Evolutionary conservation across 495 filamentous ascomycete genomes (phyloP).

Genomic region (Friedmanniomyces endolithicus): DNA sequence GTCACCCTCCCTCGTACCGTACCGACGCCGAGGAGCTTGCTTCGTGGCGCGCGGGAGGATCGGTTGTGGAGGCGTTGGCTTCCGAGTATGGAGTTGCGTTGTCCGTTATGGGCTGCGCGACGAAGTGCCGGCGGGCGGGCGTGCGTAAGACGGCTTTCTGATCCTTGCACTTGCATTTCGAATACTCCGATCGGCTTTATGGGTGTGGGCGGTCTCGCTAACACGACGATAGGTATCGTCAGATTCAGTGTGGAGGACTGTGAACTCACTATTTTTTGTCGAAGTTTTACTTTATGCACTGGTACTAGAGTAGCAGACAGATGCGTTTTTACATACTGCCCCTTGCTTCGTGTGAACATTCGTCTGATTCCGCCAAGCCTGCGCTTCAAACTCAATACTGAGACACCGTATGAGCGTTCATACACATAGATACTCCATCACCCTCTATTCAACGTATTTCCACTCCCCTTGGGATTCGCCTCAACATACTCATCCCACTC

Average conservation of each 20-base stretch:
- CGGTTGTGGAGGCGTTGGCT: slow-evolving; percentile 73
- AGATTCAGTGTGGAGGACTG: not conserved
- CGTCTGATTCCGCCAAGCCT: no score
- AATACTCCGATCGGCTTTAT: not conserved
- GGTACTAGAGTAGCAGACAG: no score
- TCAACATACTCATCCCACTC: slow-evolving; percentile 94
- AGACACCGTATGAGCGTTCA: no score
- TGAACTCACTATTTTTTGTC: no score
- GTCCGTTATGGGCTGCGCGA: slow-evolving; percentile 46
- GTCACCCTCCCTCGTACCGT: slow-evolving; percentile 51
- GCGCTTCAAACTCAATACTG: no score
- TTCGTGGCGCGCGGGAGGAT: slow-evolving; percentile 46
- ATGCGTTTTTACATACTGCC: no score
- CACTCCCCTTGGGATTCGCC: slow-evolving; percentile 57
- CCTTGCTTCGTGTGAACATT: no score
- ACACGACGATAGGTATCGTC: not conserved
- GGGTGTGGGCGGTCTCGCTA: not conserved
- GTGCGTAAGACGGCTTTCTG: slow-evolving; percentile 57
- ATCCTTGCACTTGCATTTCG: slow-evolving; percentile 15
- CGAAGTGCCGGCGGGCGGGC: slow-evolving; percentile 40
- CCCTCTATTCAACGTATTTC: slow-evolving; percentile 35
- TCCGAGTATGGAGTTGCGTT: slow-evolving; percentile 39
- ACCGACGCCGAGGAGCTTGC: slow-evolving; percentile 41
- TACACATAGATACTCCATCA: slow-evolving; percentile 13
- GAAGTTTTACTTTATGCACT: no score